Percentiles rank a stretch among this genome's conserved stretches.
phyloP scores from a whole-genome alignment of 2,329 filamentous ascomycete genomes.

The Talaromyces sp. region DNA sequence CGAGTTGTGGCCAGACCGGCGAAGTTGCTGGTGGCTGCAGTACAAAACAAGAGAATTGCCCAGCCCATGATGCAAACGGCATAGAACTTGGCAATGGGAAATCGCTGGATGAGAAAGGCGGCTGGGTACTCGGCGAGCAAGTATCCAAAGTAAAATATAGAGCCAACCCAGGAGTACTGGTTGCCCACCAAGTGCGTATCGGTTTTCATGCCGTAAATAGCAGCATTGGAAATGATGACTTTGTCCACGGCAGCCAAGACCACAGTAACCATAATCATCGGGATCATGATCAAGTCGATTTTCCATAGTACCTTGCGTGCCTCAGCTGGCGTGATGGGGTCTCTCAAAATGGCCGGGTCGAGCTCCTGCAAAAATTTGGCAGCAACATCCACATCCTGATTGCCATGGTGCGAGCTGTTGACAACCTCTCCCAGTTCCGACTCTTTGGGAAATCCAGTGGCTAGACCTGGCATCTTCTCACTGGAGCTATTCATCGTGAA shows the following conservation, averaged over 20 bases:
- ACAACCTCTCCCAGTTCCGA: conserved; percentile 10
- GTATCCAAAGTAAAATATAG: conserved; percentile 10
- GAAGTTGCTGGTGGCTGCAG: conserved; percentile 4
- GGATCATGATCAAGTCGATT: conserved; percentile 22
- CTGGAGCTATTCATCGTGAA: background rate
- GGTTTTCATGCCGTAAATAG: conserved; percentile 7
- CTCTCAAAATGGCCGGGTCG: conserved; percentile 16
- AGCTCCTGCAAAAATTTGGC: conserved; percentile 22
- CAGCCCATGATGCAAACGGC: conserved; percentile 5
- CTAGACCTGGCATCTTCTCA: conserved; percentile 1
- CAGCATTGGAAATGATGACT: conserved; percentile 19
- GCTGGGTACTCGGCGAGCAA: conserved; percentile 7
- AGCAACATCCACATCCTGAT: conserved; percentile 19
- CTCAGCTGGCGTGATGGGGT: conserved; percentile 19
- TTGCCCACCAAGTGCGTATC: conserved; percentile 6
- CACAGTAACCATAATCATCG: conserved; percentile 19
- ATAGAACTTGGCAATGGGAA: conserved; percentile 7
- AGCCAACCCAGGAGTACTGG: conserved; percentile 9
- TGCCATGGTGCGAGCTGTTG: background rate
- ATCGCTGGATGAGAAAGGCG: conserved; percentile 2
- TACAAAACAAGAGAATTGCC: conserved; percentile 5
- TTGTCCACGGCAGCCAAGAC: conserved; percentile 25
- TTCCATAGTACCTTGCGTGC: conserved; percentile 20
- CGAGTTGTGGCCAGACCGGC: conserved; percentile 6
- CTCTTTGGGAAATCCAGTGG: conserved; percentile 4